These are phyloP conservation scores for Xenoacremonium recifei DNA, from an alignment of 2,329 filamentous ascomycete species.

Conservation along the genomic window DNA sequence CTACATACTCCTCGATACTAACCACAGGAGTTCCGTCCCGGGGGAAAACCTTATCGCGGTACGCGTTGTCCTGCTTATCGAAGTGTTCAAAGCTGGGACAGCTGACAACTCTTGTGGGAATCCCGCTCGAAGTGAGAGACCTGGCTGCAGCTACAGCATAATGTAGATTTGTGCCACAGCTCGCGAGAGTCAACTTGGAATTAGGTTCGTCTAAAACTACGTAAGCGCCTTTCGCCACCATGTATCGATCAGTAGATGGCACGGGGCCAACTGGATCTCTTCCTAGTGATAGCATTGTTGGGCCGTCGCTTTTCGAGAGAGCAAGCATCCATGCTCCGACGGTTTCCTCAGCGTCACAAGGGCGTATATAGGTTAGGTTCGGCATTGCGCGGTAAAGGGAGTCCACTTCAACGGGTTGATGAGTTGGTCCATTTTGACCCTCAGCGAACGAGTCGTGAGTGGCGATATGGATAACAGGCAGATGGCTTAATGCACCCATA, in stretches of 20 bases:
- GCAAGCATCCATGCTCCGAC: conserved; percentile 41
- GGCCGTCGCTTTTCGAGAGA: conserved; percentile 4
- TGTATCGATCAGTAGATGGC: conserved; percentile 22
- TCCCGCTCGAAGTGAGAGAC: conserved; percentile 31
- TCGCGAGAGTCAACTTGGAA: conserved; percentile 28
- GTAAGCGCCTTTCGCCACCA: conserved; percentile 33
- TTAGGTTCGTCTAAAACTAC: conserved; percentile 25
- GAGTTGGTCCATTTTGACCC: conserved; percentile 55
- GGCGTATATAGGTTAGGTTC: conserved; percentile 52
- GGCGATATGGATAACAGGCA: conserved; percentile 50
- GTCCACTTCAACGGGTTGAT: conserved; percentile 53
- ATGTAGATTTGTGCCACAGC: conserved; percentile 24
- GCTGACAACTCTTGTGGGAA: conserved; percentile 35
- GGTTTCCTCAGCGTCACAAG: conserved; percentile 51
- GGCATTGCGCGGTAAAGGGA: conserved; percentile 54
- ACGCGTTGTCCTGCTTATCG: conserved; percentile 36
- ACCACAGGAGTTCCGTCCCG: conserved; percentile 31
- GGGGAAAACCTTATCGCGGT: conserved; percentile 23
- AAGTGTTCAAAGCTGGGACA: conserved; percentile 39
- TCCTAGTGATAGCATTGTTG: conserved; percentile 32
- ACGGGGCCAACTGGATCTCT: conserved; percentile 32
- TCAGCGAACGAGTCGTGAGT: conserved; percentile 55
- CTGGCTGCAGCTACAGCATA: conserved; percentile 40
- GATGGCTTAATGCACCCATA: conserved; percentile 49
- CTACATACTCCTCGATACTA: conserved; percentile 47